These are phyloP conservation scores for Leishmania guyanensis DNA, from an alignment of 208 protist species.

Conservation along the genomic window DNA sequence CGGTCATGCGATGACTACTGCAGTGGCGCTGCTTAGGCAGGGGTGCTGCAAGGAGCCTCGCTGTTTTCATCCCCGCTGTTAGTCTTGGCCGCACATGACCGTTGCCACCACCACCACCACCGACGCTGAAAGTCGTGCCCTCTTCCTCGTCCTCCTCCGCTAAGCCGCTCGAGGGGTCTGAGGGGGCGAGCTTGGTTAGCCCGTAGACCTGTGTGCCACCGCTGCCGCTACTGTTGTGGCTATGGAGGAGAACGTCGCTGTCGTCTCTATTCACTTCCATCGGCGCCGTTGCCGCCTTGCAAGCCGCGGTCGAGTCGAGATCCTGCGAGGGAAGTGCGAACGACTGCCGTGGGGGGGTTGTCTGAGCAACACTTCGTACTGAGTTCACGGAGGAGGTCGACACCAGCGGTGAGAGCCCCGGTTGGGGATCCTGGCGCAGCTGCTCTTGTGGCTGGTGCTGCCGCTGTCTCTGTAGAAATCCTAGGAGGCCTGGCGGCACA, in stretches of 20 bases:
- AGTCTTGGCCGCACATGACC: background rate
- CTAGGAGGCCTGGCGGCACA: constrained; percentile 26
- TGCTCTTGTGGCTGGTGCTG: constrained; percentile 5
- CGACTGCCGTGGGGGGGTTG: background rate
- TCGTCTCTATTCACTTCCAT: background rate
- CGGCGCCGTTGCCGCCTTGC: background rate
- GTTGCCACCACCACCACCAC: background rate
- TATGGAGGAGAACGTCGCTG: background rate
- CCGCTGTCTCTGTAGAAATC: constrained; percentile 18
- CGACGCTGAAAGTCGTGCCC: background rate
- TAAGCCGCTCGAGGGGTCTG: background rate
- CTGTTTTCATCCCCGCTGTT: background rate
- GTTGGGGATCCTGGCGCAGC: background rate
- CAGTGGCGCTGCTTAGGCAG: background rate
- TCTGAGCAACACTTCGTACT: too few relatives aligned
- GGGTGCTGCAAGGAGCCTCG: background rate
- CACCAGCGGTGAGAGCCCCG: background rate
- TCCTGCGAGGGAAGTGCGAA: background rate
- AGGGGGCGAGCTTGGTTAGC: background rate
- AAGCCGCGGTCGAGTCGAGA: background rate
- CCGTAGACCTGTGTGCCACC: background rate
- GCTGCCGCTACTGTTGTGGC: background rate
- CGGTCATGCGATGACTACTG: background rate
- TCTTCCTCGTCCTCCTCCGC: background rate
- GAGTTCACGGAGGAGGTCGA: background rate